Evolutionary conservation across 2,329 filamentous ascomycete genomes (phyloP).

Genomic region (Ampelomyces quisqualis): DNA sequence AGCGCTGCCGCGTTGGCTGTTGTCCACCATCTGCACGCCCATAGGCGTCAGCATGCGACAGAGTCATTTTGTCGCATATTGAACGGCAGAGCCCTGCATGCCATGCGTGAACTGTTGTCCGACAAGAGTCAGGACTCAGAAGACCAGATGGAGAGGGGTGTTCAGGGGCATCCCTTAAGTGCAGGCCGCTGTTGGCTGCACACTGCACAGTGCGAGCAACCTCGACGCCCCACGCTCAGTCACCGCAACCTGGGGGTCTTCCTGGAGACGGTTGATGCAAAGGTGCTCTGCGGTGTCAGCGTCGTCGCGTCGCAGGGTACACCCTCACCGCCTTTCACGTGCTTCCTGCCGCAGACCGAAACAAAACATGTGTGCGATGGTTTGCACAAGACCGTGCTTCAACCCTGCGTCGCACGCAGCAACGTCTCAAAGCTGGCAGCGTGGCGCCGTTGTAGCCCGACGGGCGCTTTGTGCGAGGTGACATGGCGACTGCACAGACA

Average conservation of each 20-base stretch:
- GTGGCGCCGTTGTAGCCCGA: too few relatives aligned
- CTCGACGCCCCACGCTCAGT: slow-evolving; percentile 7
- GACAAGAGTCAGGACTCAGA: background rate
- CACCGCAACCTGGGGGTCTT: slow-evolving; percentile 9
- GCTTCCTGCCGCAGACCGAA: slow-evolving; percentile 5
- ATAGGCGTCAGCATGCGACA: slow-evolving; percentile 12
- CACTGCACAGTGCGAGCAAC: slow-evolving; percentile 3
- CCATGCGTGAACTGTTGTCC: background rate
- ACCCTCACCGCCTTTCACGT: slow-evolving; percentile 11
- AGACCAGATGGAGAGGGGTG: slow-evolving; percentile 9
- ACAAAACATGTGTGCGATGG: background rate
- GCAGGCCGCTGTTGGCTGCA: slow-evolving; percentile 10
- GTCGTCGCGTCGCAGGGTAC: slow-evolving; percentile 22
- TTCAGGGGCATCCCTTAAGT: slow-evolving; percentile 21
- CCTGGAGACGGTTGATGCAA: slow-evolving; percentile 17
- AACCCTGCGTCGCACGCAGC: background rate
- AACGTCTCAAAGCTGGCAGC: background rate
- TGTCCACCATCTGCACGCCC: slow-evolving; percentile 20
- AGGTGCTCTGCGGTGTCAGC: slow-evolving; percentile 12
- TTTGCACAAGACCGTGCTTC: slow-evolving; percentile 3
- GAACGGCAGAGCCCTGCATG: background rate
- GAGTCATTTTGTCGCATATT: slow-evolving; percentile 12
- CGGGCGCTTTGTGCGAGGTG: too few relatives aligned
- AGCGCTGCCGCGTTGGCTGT: slow-evolving; percentile 13
- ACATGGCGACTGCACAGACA: too few relatives aligned